phyloP scores from a whole-genome alignment of 345 rosid genomes.

The Eutrema japonicum region DNA sequence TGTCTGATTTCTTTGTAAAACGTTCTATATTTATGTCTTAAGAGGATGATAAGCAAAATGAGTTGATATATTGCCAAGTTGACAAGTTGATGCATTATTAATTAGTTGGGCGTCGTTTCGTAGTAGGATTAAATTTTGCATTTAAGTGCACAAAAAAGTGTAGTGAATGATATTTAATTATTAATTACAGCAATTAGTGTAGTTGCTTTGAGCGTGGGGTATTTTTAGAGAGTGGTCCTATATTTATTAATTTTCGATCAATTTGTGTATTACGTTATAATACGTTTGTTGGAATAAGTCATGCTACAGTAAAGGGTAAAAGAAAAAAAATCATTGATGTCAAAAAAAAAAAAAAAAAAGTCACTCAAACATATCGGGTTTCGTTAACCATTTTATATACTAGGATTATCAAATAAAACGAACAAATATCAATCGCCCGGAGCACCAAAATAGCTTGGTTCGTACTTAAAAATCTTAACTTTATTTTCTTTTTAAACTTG shows the following conservation, averaged over 20 bases:
- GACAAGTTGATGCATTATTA: slow-evolving; percentile 39
- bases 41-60: slow-evolving; percentile 7
- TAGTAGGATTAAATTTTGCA: slow-evolving; percentile 38
- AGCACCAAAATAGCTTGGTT: not conserved
- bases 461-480: not conserved
- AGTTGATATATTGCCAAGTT: slow-evolving; percentile 31
- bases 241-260: slow-evolving; percentile 23
- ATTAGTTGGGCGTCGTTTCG: slow-evolving; percentile 40
- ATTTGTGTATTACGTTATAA: slow-evolving; percentile 22
- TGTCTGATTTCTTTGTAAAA: no score
- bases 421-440: not conserved
- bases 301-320: slow-evolving; percentile 17
- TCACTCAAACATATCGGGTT: not conserved
- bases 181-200: slow-evolving; percentile 36
- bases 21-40: no score
- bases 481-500: no score
- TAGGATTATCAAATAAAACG: not conserved
- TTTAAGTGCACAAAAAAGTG: slow-evolving; percentile 27
- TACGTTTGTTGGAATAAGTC: slow-evolving; percentile 30
- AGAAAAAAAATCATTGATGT: not conserved
- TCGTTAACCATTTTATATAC: not conserved
- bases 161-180: slow-evolving; percentile 24
- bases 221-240: slow-evolving; percentile 39
- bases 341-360: no score
- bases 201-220: slow-evolving; percentile 39